phyloP scores from a whole-genome alignment of 1,139 yeast species.

The Kazachstania sp. region DNA sequence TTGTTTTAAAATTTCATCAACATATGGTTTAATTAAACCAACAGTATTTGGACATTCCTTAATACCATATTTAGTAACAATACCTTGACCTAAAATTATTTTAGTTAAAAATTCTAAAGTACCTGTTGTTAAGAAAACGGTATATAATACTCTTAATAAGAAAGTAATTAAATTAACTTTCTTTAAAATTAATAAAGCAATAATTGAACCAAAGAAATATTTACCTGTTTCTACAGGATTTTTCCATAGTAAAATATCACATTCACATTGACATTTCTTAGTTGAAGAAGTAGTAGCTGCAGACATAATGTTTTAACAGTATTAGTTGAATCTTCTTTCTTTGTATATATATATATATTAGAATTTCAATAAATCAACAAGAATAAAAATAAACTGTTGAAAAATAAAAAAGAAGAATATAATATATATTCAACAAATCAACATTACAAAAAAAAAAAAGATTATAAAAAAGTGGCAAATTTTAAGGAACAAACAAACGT shows the following conservation, averaged over 20 bases:
- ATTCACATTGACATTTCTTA: constrained; percentile 12
- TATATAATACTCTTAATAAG: constrained; percentile 43
- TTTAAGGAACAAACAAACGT: no score
- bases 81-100: constrained; percentile 59
- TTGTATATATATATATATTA: not conserved
- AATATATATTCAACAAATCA: not conserved
- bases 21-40: constrained; percentile 42
- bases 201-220: constrained; percentile 58
- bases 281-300: constrained; percentile 1
- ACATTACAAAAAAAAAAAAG: no score
- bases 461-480: no score
- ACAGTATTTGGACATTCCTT: constrained; percentile 30
- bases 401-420: no score
- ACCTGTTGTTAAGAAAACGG: constrained; percentile 43
- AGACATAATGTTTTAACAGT: not conserved
- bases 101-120: constrained; percentile 63
- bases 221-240: constrained; percentile 74
- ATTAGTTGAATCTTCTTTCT: no score
- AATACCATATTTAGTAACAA: constrained; percentile 44
- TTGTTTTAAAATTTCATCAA: constrained; percentile 24
- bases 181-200: constrained; percentile 54
- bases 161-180: constrained; percentile 62
- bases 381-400: not conserved
- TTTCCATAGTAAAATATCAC: constrained; percentile 66
- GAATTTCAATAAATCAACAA: not conserved